A percentile compares a stretch with the other conserved stretches of the same genome.
Conservation (phyloP, 2,329 filamentous ascomycete genomes). For the Phialophora chinensis region DNA sequence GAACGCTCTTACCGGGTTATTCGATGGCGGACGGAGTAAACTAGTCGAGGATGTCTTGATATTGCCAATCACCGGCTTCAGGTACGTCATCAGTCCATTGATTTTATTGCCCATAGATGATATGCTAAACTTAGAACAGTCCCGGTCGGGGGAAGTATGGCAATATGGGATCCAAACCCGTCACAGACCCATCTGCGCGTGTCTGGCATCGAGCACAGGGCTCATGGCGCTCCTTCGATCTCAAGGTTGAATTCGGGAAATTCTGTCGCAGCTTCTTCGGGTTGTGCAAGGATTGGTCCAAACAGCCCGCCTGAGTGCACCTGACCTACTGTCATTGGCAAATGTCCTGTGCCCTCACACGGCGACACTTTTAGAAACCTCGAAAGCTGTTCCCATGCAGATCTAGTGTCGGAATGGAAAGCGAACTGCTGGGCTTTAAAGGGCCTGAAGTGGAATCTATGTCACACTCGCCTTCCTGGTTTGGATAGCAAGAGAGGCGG, state of each 20-base stretch:
- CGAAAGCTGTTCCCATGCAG: neutral
- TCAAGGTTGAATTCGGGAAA: constrained; percentile 43
- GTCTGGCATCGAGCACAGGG: constrained; percentile 44
- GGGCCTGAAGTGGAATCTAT: neutral
- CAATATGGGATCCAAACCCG: constrained; percentile 45
- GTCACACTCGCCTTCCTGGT: neutral
- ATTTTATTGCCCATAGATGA: neutral
- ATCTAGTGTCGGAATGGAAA: neutral
- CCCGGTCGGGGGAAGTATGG: constrained; percentile 42
- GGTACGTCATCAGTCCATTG: constrained; percentile 32
- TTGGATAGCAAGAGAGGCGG: neutral
- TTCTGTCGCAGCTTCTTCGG: constrained; percentile 45
- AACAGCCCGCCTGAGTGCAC: constrained; percentile 8
- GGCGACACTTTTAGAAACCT: neutral
- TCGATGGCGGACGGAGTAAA: constrained; percentile 43
- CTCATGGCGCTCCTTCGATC: constrained; percentile 42
- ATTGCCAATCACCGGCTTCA: constrained; percentile 46
- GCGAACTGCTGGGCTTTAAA: neutral
- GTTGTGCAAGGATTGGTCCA: constrained; percentile 43
- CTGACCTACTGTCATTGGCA: too few relatives aligned
- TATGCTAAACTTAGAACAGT: constrained; percentile 21
- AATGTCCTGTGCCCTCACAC: neutral
- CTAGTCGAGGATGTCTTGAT: constrained; percentile 44
- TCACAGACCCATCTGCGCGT: constrained; percentile 42
- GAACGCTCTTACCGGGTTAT: constrained; percentile 43